A percentile compares a stretch with the other conserved stretches of the same genome.
Evolutionary conservation across 177 flowering plant species (phyloP).

Genomic region (Vitis hybrid): DNA sequence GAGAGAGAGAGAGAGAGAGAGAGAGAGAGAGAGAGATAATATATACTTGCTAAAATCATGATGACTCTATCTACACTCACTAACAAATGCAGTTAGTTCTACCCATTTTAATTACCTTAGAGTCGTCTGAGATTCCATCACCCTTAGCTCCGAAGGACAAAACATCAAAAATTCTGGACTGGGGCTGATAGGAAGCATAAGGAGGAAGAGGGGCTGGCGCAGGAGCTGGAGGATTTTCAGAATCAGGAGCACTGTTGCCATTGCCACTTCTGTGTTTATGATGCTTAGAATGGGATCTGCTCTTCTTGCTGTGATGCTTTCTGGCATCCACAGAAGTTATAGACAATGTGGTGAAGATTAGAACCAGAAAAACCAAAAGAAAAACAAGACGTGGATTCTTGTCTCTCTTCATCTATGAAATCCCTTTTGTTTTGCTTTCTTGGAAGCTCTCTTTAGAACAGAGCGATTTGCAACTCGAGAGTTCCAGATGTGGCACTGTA

Average conservation of each 20-base stretch:
- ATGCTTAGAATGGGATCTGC: conserved; percentile 29
- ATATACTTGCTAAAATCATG: too few relatives aligned
- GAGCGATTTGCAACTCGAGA: conserved; percentile 3
- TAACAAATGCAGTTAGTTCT: background rate
- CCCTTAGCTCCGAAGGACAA: conserved; percentile 79
- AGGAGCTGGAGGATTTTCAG: conserved; percentile 13
- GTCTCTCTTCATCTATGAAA: conserved; percentile 33
- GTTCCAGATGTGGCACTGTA: conserved; percentile 9
- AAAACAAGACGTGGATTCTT: conserved; percentile 17
- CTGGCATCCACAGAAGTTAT: conserved; percentile 37
- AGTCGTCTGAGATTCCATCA: conserved; percentile 77
- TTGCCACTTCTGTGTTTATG: conserved; percentile 26
- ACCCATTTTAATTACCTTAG: conserved; percentile 39
- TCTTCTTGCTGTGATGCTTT: conserved; percentile 31
- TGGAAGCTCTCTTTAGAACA: background rate
- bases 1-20: too few relatives aligned
- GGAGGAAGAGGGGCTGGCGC: conserved; percentile 30
- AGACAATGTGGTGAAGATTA: conserved; percentile 23
- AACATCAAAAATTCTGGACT: conserved; percentile 39
- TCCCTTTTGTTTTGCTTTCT: conserved; percentile 8
- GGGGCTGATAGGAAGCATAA: conserved; percentile 19
- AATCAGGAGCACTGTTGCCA: conserved; percentile 10
- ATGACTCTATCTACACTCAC: too few relatives aligned
- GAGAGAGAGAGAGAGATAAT: too few relatives aligned
- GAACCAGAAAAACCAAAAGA: conserved; percentile 16